Evolutionary conservation across 768 basidiomycete species (phyloP), one percentile per base, ranked within the genome.

Genomic region (Jaapia argillacea): DNA sequence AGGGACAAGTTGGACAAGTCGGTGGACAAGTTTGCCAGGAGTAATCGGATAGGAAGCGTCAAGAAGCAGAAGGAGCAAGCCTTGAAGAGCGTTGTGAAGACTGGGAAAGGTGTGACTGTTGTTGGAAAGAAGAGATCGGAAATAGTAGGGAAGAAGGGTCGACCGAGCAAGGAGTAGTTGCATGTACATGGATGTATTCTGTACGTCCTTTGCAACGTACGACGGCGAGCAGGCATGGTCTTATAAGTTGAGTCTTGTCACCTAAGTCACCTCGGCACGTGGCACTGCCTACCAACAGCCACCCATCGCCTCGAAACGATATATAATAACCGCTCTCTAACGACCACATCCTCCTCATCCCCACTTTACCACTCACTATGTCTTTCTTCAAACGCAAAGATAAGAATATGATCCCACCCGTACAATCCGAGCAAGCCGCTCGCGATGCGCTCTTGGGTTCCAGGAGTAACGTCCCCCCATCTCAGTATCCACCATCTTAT

Each of bases 41-140:
- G 59, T 44, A 75, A 69, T 51, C 64, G 70, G n/a, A 57, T 68
- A 22, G 65, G 72, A 22, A 69, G 70, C 21, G 69, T 79, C 21
- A 87, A 83, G 62, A 81, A 78, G 54, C 83, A 92, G 64, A 96
- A 97, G 63, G 79, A 89, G 48, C 76, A 72, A 10, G 89, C 87
- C 12, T 65, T 92, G 46, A 79, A 82, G 60, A 83, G 74, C 49
- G 72, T 96, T 6, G 81, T 96, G 23, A 92, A 88, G 57, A 75
- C 70, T 24, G 87, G 89, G 1, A 85, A 78, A 56, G 89, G 91
- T 0, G 84, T 92, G 31, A 92, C 89, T 0, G 80, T 93, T 14
- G 74, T 93, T 33, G 91, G 90, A 20, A 93, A 91, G 61, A 65
- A 63, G 51, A 64, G 58, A 46, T 67, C 66, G 54, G 58, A 62